Evolutionary conservation across 176 grass and related monocot species (phyloP).

Genomic region (Hordeum marinum): DNA sequence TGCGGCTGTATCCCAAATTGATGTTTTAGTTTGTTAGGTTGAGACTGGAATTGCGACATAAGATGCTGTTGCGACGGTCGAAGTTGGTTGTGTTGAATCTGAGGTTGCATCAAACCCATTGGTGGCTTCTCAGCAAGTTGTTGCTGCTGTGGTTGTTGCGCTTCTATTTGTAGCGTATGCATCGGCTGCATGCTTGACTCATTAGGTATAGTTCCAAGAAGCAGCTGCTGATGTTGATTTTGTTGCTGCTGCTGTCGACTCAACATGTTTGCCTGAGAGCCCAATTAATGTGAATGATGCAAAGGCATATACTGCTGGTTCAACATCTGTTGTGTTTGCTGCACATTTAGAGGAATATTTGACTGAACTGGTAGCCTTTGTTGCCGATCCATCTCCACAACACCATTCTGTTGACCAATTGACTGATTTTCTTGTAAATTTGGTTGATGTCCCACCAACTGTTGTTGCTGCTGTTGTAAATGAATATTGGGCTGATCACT

Average conservation of each 20-base stretch:
- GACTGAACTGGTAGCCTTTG: too few relatives aligned
- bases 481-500: conserved; percentile 53
- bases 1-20: conserved; percentile 59
- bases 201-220: conserved; percentile 53
- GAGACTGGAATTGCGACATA: conserved; percentile 58
- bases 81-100: conserved; percentile 62
- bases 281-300: conserved; percentile 53
- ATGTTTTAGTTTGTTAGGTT: conserved; percentile 46
- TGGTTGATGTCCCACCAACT: too few relatives aligned
- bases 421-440: conserved; percentile 52
- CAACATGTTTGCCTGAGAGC: conserved; percentile 47
- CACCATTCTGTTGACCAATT: conserved; percentile 34
- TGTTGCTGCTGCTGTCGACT: conserved; percentile 52
- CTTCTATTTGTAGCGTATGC: too few relatives aligned
- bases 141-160: conserved; percentile 57
- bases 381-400: too few relatives aligned
- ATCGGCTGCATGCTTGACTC: conserved; percentile 47
- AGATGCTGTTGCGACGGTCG: conserved; percentile 68
- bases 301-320: background rate
- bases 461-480: conserved; percentile 52
- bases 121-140: conserved; percentile 57
- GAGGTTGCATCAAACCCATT: conserved; percentile 46
- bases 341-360: too few relatives aligned
- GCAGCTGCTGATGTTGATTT: too few relatives aligned
- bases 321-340: too few relatives aligned